phyloP scores from a whole-genome alignment of 345 rosid genomes.

The Brassica nigra region DNA sequence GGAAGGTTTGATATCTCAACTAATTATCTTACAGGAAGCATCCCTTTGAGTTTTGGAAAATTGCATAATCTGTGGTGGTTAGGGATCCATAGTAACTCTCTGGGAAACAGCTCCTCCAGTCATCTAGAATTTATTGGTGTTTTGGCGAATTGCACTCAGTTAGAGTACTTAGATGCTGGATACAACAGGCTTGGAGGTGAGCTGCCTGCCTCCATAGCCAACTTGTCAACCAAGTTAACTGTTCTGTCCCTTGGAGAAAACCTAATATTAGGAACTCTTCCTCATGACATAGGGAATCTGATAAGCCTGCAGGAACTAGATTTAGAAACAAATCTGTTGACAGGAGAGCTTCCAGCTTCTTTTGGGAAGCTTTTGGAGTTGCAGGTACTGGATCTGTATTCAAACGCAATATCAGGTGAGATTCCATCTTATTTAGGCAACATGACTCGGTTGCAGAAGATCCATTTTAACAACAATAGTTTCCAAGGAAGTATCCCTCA shows the following conservation, averaged over 20 bases:
- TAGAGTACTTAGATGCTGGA: conserved; percentile 30
- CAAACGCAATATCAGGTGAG: conserved; percentile 38
- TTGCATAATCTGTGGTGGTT: conserved; percentile 23
- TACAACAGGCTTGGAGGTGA: conserved; percentile 32
- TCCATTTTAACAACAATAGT: conserved; percentile 33
- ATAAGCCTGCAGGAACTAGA: conserved; percentile 21
- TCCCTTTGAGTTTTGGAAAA: conserved; percentile 27
- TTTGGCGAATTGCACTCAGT: conserved; percentile 29
- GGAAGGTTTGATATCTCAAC: conserved; percentile 17
- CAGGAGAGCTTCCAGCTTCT: conserved; percentile 32
- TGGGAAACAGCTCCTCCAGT: conserved; percentile 3
- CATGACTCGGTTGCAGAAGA: conserved; percentile 39
- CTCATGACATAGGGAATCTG: conserved; percentile 26
- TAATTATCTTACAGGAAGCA: conserved; percentile 29
- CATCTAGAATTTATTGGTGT: conserved; percentile 29
- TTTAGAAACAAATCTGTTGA: conserved; percentile 21
- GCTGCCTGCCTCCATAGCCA: conserved; percentile 31
- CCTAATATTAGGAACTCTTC: conserved; percentile 28
- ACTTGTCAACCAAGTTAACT: conserved; percentile 36
- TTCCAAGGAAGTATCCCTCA: conserved; percentile 47
- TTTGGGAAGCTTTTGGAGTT: conserved; percentile 22
- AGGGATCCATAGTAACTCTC: background rate
- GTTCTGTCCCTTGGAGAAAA: conserved; percentile 19
- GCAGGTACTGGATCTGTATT: conserved; percentile 26
- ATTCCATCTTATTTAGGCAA: conserved; percentile 50